Evolutionary conservation across 768 basidiomycete species (phyloP).

Genomic region (Clitopilus hobsonii): DNA sequence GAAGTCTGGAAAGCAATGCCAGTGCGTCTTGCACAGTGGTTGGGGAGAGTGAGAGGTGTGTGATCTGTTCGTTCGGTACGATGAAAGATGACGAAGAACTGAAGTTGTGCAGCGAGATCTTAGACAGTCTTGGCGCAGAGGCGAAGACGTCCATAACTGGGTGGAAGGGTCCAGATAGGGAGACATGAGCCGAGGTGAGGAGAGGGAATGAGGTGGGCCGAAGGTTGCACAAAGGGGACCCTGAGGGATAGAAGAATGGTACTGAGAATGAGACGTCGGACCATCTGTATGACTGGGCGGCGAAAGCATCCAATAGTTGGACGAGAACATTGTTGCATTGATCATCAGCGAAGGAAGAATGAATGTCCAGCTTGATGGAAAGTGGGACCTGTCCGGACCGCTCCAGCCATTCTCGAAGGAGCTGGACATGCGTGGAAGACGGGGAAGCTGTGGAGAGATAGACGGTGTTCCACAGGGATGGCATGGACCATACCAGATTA

Average conservation of each 20-base stretch:
- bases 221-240: slow-evolving; percentile 6
- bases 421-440: slow-evolving; percentile 11
- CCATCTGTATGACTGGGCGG: slow-evolving; percentile 11
- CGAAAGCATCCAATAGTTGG: slow-evolving; percentile 12
- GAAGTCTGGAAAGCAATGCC: slow-evolving; percentile 9
- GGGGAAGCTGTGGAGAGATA: slow-evolving; percentile 14
- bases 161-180: slow-evolving; percentile 5
- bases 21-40: slow-evolving; percentile 14
- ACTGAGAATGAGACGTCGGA: slow-evolving; percentile 11
- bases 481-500: slow-evolving; percentile 24
- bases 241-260: slow-evolving; percentile 12
- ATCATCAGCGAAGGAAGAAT: slow-evolving; percentile 5
- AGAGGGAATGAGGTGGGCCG: slow-evolving; percentile 9
- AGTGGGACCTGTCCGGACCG: slow-evolving; percentile 21
- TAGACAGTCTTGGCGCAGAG: slow-evolving; percentile 9
- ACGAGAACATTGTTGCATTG: slow-evolving; percentile 2
- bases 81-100: slow-evolving; percentile 7
- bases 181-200: slow-evolving; percentile 4
- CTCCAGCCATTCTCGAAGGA: slow-evolving; percentile 22
- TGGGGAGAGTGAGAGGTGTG: slow-evolving; percentile 11
- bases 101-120: slow-evolving; percentile 11
- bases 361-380: slow-evolving; percentile 10
- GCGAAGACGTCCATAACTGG: slow-evolving; percentile 8
- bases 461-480: slow-evolving; percentile 21
- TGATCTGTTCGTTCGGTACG: slow-evolving; percentile 11